Conservation (phyloP, 2,329 filamentous ascomycete genomes). For the Trichoderma arundinaceum region DNA sequence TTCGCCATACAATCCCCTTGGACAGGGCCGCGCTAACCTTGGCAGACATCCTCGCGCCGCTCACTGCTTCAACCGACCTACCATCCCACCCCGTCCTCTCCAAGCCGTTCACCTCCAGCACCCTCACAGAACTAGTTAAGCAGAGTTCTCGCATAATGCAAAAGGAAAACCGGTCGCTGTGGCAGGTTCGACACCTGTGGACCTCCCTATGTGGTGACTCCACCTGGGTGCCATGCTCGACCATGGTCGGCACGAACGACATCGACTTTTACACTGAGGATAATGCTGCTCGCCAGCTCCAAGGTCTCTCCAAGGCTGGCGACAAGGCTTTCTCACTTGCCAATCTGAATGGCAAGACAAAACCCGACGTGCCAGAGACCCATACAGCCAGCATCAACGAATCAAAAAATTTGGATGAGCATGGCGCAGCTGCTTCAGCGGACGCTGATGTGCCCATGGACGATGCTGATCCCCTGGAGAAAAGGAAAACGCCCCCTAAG, state of each 20-base stretch:
- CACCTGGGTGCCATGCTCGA: conserved; percentile 67
- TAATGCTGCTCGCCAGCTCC: conserved; percentile 48
- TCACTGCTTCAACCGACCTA: conserved; percentile 76
- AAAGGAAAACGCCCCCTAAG: conserved; percentile 35
- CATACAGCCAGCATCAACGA: conserved; percentile 28
- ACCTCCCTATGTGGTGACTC: conserved; percentile 77
- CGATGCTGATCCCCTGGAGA: conserved; percentile 38
- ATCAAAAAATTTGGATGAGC: conserved; percentile 22
- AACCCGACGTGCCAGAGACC: not conserved
- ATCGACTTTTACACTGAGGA: conserved; percentile 59
- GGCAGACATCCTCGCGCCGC: conserved; percentile 73
- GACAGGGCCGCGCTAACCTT: conserved; percentile 39
- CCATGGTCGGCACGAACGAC: conserved; percentile 63
- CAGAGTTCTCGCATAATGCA: conserved; percentile 75
- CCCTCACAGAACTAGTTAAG: conserved; percentile 71
- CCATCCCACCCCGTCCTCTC: conserved; percentile 76
- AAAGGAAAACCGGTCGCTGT: conserved; percentile 74
- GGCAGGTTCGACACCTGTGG: conserved; percentile 75
- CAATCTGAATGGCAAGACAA: conserved; percentile 38
- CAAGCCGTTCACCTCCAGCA: conserved; percentile 74
- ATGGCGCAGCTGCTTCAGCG: conserved; percentile 30
- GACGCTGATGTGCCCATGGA: conserved; percentile 42
- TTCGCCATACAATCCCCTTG: conserved; percentile 31
- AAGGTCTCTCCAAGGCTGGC: conserved; percentile 40
- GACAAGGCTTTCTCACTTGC: conserved; percentile 25